These are phyloP conservation scores for Mitragyna speciosa DNA, from an alignment of 257 asterid species.

Conservation along the genomic window DNA sequence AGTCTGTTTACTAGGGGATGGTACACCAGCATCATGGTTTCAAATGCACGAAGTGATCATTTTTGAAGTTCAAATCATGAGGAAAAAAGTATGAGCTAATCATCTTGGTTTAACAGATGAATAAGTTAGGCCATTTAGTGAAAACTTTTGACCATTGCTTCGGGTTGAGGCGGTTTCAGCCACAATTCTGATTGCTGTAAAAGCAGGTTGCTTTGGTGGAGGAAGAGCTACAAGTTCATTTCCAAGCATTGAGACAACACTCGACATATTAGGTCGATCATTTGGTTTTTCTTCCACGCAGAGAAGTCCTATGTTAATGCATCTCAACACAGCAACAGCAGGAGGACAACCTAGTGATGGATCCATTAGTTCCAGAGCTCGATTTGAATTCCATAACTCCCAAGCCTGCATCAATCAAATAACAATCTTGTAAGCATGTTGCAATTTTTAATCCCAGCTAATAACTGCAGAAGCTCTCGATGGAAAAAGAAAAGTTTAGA, in stretches of 20 bases:
- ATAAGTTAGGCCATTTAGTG: slow-evolving; percentile 37
- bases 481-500: no score
- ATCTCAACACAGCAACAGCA: slow-evolving; percentile 20
- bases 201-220: slow-evolving; percentile 44
- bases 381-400: slow-evolving; percentile 39
- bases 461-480: no score
- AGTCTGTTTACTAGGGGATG: no score
- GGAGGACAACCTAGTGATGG: slow-evolving; percentile 22
- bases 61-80: no score
- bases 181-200: slow-evolving; percentile 10
- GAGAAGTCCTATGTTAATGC: slow-evolving; percentile 43
- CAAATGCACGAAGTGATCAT: no score
- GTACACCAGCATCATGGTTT: no score
- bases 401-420: slow-evolving; percentile 13
- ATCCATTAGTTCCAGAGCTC: slow-evolving; percentile 38
- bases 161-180: not conserved
- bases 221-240: slow-evolving; percentile 36
- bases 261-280: slow-evolving; percentile 41
- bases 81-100: not conserved
- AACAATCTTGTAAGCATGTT: no score
- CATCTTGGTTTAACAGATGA: slow-evolving; percentile 37
- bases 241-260: slow-evolving; percentile 36
- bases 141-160: slow-evolving; percentile 8
- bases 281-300: slow-evolving; percentile 44
- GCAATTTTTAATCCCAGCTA: no score